A percentile compares a stretch with the other conserved stretches of the same genome.
Evolutionary conservation across 2,329 filamentous ascomycete genomes (phyloP).

Genomic region (Trichophyton verrucosum): DNA sequence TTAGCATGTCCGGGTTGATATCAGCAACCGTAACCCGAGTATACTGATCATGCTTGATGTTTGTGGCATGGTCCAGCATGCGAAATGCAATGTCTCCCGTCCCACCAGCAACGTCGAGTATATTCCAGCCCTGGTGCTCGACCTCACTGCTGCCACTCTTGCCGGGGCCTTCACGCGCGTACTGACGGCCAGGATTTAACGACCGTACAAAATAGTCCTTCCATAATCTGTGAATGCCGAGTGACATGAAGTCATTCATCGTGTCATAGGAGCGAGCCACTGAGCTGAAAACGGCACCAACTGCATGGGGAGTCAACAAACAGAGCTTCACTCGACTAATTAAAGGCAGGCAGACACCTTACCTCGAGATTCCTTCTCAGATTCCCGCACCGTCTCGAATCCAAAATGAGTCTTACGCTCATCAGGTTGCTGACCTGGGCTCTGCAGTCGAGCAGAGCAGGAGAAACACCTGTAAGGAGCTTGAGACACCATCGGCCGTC

Average conservation of each 20-base stretch:
- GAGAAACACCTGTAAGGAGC: slow-evolving; percentile 40
- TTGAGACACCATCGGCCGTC: slow-evolving; percentile 17
- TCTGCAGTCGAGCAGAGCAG: slow-evolving; percentile 32
- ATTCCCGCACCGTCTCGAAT: slow-evolving; percentile 70
- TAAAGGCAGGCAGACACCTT: slow-evolving; percentile 9
- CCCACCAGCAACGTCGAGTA: slow-evolving; percentile 92
- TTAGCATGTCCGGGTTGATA: slow-evolving; percentile 92
- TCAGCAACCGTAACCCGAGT: slow-evolving; percentile 84
- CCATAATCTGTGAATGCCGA: slow-evolving; percentile 93
- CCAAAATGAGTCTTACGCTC: slow-evolving; percentile 64
- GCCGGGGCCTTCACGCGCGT: slow-evolving; percentile 23
- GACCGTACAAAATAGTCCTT: slow-evolving; percentile 92
- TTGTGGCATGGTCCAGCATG: slow-evolving; percentile 76
- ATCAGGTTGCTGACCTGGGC: slow-evolving; percentile 38
- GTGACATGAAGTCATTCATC: slow-evolving; percentile 99
- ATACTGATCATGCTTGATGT: slow-evolving; percentile 64
- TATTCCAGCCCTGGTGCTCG: slow-evolving; percentile 45
- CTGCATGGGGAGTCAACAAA: slow-evolving; percentile 27
- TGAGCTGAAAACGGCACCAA: slow-evolving; percentile 83
- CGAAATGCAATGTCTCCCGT: slow-evolving; percentile 97
- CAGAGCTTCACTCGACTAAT: not conserved
- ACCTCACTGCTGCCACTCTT: slow-evolving; percentile 2
- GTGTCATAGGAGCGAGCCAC: slow-evolving; percentile 90
- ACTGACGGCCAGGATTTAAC: slow-evolving; percentile 63
- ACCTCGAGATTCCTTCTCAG: slow-evolving; percentile 61